phyloP scores from a whole-genome alignment of 306 rosid species.

The Elaeagnus macrophylla region DNA sequence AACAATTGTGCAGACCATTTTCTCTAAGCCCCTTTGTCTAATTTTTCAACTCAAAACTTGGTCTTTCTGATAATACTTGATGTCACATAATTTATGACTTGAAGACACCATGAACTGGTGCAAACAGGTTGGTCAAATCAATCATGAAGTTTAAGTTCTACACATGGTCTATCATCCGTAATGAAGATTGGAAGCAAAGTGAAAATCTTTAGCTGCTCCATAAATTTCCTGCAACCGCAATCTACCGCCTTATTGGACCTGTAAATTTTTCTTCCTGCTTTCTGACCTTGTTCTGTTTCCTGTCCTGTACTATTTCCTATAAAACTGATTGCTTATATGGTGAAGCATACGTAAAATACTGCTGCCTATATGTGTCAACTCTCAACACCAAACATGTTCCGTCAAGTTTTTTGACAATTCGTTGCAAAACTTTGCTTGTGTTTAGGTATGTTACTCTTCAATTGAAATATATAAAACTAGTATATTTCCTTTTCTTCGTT shows the following conservation, averaged over 20 bases:
- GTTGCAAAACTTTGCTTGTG: not conserved
- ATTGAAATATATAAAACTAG: not conserved
- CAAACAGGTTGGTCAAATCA: not conserved
- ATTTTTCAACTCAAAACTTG: not conserved
- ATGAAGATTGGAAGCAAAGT: not conserved
- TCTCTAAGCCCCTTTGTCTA: not conserved
- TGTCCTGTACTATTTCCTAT: not conserved
- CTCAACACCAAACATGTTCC: not conserved
- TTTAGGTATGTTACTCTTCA: conserved; percentile 2
- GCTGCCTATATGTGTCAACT: not conserved
- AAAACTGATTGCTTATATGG: no score
- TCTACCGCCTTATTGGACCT: not conserved
- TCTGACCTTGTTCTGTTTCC: not conserved
- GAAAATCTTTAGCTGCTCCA: not conserved
- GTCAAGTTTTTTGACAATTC: no score
- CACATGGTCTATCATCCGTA: not conserved
- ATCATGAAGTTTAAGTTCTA: not conserved
- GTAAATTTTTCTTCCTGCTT: not conserved
- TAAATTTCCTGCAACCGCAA: not conserved
- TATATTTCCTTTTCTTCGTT: not conserved
- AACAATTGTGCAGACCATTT: conserved; percentile 4
- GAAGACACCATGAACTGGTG: not conserved
- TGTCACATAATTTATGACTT: not conserved
- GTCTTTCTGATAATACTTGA: not conserved
- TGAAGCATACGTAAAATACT: not conserved